Base-by-base conservation (phyloP, 441 rosid species). In the Adansonia rubrostipa region DNA sequence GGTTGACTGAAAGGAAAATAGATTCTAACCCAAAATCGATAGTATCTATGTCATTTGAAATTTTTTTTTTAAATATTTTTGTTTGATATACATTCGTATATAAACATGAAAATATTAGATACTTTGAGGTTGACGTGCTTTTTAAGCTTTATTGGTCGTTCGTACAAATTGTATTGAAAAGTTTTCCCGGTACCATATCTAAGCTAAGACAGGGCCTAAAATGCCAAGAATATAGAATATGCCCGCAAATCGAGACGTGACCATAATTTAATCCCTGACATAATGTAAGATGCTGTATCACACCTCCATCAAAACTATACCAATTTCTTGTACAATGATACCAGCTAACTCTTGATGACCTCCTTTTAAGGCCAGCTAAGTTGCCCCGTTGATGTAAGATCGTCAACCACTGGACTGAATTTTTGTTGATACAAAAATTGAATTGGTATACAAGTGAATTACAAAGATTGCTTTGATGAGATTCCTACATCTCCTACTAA, bases 401-500 rank as follows among this genome's bases (percentile, higher is more conserved):
- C 8, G 24, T n/a, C 13, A 3, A 60, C 22, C 13, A 75, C 57
- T 47, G 50, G 4, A 75, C 24, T 63, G 20, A n/a, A n/a, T 33
- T 63, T 36, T 48, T 17, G 22, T n/a, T 61, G 11, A 75, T 63
- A 63, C 71, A 74, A 22, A 22, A 75, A 63, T 48, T 63, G 19
- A 36, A 36, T 33, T 24, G 22, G 58, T 44, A 47, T 33, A 28
- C 40, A 44, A 13, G 58, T 8, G 11, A 24, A 47, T 22, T 74
- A n/a, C 67, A 7, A 7, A 4, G 9, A n/a, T 13, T 50, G 45
- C 44, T 51, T 51, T 50, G 74, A 28, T 8, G 74, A 51, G 7
- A 15, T 36, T 36, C 40, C 60, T 11, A 24, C 45, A 15, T 14
- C 28, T 11, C 14, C 7, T 8, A 76, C 89, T 92, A 96, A 75